A percentile compares a stretch with the other conserved stretches of the same genome.
These are phyloP conservation scores for Coniochaeta sp. DNA, from an alignment of 2,329 filamentous ascomycete genomes.

Conservation along the genomic window DNA sequence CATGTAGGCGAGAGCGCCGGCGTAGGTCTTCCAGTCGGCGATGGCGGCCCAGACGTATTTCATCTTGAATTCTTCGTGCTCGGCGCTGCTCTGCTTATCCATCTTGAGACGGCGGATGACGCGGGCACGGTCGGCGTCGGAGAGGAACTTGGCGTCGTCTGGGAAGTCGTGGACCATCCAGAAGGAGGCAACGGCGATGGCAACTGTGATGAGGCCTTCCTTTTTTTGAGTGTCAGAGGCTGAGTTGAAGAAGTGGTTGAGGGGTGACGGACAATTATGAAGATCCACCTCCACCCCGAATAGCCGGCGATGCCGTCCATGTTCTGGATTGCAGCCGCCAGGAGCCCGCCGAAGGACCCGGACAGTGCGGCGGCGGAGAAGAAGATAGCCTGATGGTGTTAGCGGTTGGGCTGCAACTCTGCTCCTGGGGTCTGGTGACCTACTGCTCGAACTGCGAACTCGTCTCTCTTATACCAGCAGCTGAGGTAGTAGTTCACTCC, in stretches of 20 bases:
- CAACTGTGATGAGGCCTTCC: slow-evolving; percentile 62
- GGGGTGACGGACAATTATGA: too few relatives aligned
- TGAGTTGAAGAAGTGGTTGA: too few relatives aligned
- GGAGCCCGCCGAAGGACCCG: slow-evolving; percentile 69
- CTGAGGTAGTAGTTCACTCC: slow-evolving; percentile 75
- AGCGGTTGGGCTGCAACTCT: slow-evolving; percentile 33
- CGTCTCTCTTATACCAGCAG: slow-evolving; percentile 75
- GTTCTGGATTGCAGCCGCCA: slow-evolving; percentile 63
- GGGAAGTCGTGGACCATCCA: slow-evolving; percentile 83
- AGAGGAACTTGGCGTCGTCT: slow-evolving; percentile 66
- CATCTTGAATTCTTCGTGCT: slow-evolving; percentile 69
- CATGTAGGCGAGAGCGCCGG: slow-evolving; percentile 71
- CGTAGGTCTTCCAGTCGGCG: slow-evolving; percentile 80
- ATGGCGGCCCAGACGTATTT: slow-evolving; percentile 65
- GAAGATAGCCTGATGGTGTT: slow-evolving; percentile 44
- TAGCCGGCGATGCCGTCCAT: slow-evolving; percentile 58
- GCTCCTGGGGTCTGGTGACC: slow-evolving; percentile 30
- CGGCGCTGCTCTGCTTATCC: slow-evolving; percentile 69
- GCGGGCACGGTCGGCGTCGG: slow-evolving; percentile 59
- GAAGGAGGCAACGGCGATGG: slow-evolving; percentile 62
- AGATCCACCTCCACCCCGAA: slow-evolving; percentile 58
- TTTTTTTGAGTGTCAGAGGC: too few relatives aligned
- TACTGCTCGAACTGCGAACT: slow-evolving; percentile 63
- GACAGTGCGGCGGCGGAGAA: slow-evolving; percentile 77
- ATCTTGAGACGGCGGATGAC: slow-evolving; percentile 63